These are phyloP conservation scores for Saccharomycopsis hybrid DNA, from an alignment of 1,139 yeast genomes.

Conservation along the genomic window DNA sequence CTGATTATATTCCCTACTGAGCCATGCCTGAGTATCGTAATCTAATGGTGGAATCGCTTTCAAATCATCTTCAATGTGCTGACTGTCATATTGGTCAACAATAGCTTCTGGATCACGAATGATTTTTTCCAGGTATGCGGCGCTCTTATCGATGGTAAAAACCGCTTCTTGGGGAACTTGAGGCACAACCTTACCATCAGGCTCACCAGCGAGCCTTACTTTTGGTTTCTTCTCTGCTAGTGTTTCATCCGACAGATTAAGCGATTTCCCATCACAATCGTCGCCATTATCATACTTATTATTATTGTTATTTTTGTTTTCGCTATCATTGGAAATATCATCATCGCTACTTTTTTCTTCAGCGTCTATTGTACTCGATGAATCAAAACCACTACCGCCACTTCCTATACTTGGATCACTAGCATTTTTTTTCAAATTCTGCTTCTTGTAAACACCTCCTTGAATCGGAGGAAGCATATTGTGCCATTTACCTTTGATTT, in stretches of 20 bases:
- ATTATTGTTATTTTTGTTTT: not conserved
- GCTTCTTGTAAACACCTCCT: conserved; percentile 55
- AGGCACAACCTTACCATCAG: conserved; percentile 37
- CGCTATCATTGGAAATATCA: not conserved
- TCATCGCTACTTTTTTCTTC: not conserved
- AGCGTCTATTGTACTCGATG: too few species aligned
- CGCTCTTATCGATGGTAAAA: conserved; percentile 34
- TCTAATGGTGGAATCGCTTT: conserved; percentile 57
- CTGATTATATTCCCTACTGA: conserved; percentile 52
- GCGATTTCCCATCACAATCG: too few species aligned
- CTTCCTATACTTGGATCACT: too few species aligned
- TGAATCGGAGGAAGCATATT: conserved; percentile 84
- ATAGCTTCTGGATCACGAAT: conserved; percentile 50
- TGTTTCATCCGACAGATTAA: conserved; percentile 4
- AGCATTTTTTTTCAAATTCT: too few species aligned
- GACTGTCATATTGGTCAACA: conserved; percentile 54
- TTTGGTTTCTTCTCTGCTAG: conserved; percentile 5
- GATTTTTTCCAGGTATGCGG: conserved; percentile 32
- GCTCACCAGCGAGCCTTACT: conserved; percentile 33
- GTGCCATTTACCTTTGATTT: conserved; percentile 56
- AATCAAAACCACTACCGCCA: too few species aligned
- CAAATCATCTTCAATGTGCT: conserved; percentile 47
- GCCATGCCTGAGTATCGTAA: conserved; percentile 51
- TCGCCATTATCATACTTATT: too few species aligned
- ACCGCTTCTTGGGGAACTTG: conserved; percentile 44